Percentiles rank a stretch among this genome's conserved stretches.
phyloP scores from a whole-genome alignment of 495 filamentous ascomycete species.

The Aspergillus mulundensis region DNA sequence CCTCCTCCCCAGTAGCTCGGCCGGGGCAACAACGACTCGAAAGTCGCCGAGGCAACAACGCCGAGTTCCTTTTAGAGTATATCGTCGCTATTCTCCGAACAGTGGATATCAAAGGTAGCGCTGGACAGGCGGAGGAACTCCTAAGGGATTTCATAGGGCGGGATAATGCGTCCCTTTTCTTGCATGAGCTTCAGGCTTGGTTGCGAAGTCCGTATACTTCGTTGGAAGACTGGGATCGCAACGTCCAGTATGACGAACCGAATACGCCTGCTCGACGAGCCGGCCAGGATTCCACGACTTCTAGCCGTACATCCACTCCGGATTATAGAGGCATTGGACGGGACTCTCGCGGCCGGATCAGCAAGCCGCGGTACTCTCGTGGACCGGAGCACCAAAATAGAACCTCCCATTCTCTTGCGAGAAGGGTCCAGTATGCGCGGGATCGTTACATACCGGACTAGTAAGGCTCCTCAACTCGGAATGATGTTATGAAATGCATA shows the following conservation, averaged over 20 bases:
- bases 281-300: background rate
- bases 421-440: slow-evolving; percentile 28
- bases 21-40: slow-evolving; percentile 36
- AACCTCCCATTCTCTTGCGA: slow-evolving; percentile 19
- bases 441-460: slow-evolving; percentile 42
- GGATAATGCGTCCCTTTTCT: slow-evolving; percentile 71
- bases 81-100: slow-evolving; percentile 84
- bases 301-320: slow-evolving; percentile 24
- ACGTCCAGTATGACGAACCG: slow-evolving; percentile 64
- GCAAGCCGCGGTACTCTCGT: slow-evolving; percentile 19
- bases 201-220: slow-evolving; percentile 69
- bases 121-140: slow-evolving; percentile 83
- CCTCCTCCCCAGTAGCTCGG: slow-evolving; percentile 23
- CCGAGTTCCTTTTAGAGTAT: slow-evolving; percentile 88
- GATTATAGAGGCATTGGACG: slow-evolving; percentile 17
- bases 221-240: slow-evolving; percentile 73
- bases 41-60: slow-evolving; percentile 62
- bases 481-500: slow-evolving; percentile 11
- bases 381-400: slow-evolving; percentile 9
- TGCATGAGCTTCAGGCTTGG: slow-evolving; percentile 81
- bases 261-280: slow-evolving; percentile 12
- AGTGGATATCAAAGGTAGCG: slow-evolving; percentile 81
- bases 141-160: slow-evolving; percentile 81
- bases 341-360: slow-evolving; percentile 24
- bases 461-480: background rate